Base-by-base conservation (phyloP, 257 asterid genomes). In the Lithospermum erythrorhizon region DNA sequence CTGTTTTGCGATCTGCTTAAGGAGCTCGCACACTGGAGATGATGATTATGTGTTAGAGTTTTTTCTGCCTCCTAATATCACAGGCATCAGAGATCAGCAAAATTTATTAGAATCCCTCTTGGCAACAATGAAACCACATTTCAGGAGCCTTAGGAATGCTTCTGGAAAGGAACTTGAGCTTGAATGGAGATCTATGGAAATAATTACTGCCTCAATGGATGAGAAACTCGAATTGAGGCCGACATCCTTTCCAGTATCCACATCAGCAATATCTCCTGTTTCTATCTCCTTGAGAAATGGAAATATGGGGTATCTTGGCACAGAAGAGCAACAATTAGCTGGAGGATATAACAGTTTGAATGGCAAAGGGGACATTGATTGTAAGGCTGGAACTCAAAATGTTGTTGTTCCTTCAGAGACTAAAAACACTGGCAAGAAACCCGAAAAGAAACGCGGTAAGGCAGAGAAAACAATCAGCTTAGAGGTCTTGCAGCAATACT, bases 381-480 rank as follows among this genome's bases (percentile, higher is more conserved):
- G 76, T 54, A 71, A 72, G 62, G 61, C 70, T 68, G 80, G 73
- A 51, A 62, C 59, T 67, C 87, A 73, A 24, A 79, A 75, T 75
- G 77, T 37, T 54, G 72, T 64, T 20, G 21, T 82, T 65, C 53
- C 69, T 65, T 60, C 72, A 61, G 82, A 68, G 66, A 61, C 65
- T 41, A 83, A 84, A 63, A 81, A 74, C 25, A 58, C 29, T 20
- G 81, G 69, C 69, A 90, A 82, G 75, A 90, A 84, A 70, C 73
- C 86, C 0, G 95, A 84, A 76, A 87, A 86, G 68, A 90, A 83
- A 75, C 83, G 95, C 51, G 94, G 95, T 70, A 90, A 90, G 75
- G 96, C 95, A 0, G 95, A 90, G 83, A 87, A 84, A 78, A 82
- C 93, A 10, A 90, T 90, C 53, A 90, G 95, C 74, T 80, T 90